A percentile compares a stretch with the other conserved stretches of the same genome.
Conservation (phyloP, 2,329 filamentous ascomycete genomes). For the Beauveria bassiana region DNA sequence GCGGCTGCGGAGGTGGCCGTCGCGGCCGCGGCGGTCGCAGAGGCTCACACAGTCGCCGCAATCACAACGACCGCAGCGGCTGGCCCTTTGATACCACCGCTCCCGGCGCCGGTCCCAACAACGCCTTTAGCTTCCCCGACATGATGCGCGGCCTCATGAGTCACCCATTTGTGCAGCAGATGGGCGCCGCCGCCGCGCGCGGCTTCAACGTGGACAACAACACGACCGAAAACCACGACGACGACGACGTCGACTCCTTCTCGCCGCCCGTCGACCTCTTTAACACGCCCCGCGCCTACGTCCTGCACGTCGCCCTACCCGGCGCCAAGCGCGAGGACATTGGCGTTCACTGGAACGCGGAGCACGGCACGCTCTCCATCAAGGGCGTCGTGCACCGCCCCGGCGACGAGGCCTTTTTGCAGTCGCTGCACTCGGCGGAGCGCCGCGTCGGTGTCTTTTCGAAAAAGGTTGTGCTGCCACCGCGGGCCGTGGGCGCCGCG, state of each 20-base stretch:
- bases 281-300: constrained; percentile 54
- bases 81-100: constrained; percentile 15
- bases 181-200: constrained; percentile 33
- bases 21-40: constrained; percentile 10
- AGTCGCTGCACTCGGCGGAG: constrained; percentile 56
- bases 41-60: constrained; percentile 14
- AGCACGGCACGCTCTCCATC: constrained; percentile 57
- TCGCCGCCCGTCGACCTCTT: constrained; percentile 68
- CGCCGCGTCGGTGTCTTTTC: constrained; percentile 69
- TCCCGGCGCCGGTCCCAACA: constrained; percentile 17
- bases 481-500: constrained; percentile 29
- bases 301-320: constrained; percentile 69
- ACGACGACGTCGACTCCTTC: constrained; percentile 37
- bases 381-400: constrained; percentile 67
- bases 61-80: constrained; percentile 2
- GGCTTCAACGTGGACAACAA: constrained; percentile 13
- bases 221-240: constrained; percentile 11
- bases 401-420: constrained; percentile 61
- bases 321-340: constrained; percentile 75
- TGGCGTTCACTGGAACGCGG: constrained; percentile 66
- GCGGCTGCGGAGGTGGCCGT: constrained; percentile 16
- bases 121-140: constrained; percentile 30
- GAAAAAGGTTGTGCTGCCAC: constrained; percentile 57
- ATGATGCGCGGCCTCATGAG: constrained; percentile 32
- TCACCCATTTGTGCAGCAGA: constrained; percentile 35